A percentile compares a stretch with the other conserved stretches of the same genome.
phyloP scores from a whole-genome alignment of 2,329 filamentous ascomycete species.

The Clarireedia paspali region DNA sequence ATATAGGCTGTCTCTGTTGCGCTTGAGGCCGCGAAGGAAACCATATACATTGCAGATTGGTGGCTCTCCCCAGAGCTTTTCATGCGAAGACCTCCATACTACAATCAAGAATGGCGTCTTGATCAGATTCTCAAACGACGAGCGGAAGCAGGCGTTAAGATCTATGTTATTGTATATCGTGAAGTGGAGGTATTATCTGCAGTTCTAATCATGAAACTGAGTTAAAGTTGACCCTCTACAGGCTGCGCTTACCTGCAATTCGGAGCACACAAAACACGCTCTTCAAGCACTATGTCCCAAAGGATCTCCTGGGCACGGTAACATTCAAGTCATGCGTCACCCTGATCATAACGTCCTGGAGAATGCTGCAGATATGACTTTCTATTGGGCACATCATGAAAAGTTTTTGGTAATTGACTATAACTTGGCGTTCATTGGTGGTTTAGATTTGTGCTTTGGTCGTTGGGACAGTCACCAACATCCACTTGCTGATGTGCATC shows the following conservation, averaged over 20 bases:
- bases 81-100: constrained; percentile 73
- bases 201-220: background rate
- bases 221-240: constrained; percentile 38
- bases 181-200: constrained; percentile 40
- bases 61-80: constrained; percentile 90
- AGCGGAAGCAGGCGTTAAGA: constrained; percentile 89
- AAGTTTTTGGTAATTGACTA: constrained; percentile 97
- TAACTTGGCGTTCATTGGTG: constrained; percentile 83
- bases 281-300: constrained; percentile 72
- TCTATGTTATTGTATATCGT: constrained; percentile 88
- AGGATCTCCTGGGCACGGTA: constrained; percentile 73
- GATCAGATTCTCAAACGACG: constrained; percentile 82
- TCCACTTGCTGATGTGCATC: constrained; percentile 78
- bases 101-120: constrained; percentile 77
- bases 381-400: constrained; percentile 97
- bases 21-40: constrained; percentile 82
- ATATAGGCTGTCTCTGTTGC: constrained; percentile 69
- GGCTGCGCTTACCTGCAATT: constrained; percentile 83
- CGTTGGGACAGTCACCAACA: constrained; percentile 89
- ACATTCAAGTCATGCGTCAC: constrained; percentile 84
- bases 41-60: constrained; percentile 96
- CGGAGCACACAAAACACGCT: constrained; percentile 83
- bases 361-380: constrained; percentile 90
- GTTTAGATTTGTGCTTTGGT: constrained; percentile 90
- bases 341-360: constrained; percentile 94